Evolutionary conservation across 176 grass and related monocot genomes (phyloP).

Genomic region (Rhynchospora tenuis): DNA sequence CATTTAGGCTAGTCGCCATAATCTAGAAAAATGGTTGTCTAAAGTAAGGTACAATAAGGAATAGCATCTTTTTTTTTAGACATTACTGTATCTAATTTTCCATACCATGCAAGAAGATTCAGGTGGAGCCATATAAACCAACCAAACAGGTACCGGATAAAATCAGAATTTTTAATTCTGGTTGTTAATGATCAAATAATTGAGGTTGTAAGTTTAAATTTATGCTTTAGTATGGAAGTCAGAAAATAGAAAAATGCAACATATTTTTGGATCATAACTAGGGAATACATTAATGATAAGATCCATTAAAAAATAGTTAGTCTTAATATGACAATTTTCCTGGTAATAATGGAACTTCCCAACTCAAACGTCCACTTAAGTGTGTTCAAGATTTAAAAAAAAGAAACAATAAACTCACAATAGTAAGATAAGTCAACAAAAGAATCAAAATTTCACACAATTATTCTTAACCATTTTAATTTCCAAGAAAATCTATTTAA

Average conservation of each 20-base stretch:
- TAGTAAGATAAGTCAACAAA: not conserved
- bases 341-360: not conserved
- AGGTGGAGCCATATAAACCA: not conserved
- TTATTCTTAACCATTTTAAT: not conserved
- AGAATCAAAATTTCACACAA: not conserved
- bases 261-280: not conserved
- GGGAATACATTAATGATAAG: not conserved
- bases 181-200: not conserved
- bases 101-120: not conserved
- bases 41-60: not conserved
- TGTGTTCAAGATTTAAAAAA: not conserved
- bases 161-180: not conserved
- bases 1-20: constrained; percentile 82
- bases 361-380: not conserved
- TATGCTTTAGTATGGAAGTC: not conserved
- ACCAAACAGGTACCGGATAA: not conserved
- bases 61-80: not conserved
- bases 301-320: not conserved
- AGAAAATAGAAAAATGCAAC: not conserved
- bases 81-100: not conserved
- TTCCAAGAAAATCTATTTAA: not conserved
- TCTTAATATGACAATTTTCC: not conserved
- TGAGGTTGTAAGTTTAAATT: not conserved
- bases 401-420: not conserved
- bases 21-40: constrained; percentile 35